Evolutionary conservation across 2,329 filamentous ascomycete genomes (phyloP).

Genomic region (Aureobasidium sp.): DNA sequence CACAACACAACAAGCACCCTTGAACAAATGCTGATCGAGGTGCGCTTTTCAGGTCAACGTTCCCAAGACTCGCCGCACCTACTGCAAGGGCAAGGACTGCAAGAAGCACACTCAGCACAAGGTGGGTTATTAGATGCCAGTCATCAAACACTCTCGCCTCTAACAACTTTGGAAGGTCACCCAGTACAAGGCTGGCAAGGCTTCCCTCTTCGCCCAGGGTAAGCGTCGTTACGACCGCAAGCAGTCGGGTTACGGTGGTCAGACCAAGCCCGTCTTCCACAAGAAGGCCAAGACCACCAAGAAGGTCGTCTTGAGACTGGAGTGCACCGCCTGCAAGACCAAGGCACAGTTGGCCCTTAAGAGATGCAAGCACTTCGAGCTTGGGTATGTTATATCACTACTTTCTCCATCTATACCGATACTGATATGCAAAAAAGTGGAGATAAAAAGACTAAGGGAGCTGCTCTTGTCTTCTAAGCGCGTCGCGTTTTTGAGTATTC

Average conservation of each 20-base stretch:
- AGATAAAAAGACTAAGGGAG: constrained; percentile 99
- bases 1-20: not conserved
- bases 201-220: constrained; percentile 93
- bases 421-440: constrained; percentile 58
- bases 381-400: constrained; percentile 64
- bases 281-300: constrained; percentile 99
- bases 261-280: constrained; percentile 99
- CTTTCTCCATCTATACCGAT: constrained; percentile 28
- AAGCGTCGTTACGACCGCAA: constrained; percentile 99
- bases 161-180: constrained; percentile 48
- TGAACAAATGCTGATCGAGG: constrained; percentile 11
- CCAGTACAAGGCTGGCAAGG: constrained; percentile 97
- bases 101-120: constrained; percentile 71
- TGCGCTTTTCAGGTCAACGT: constrained; percentile 71
- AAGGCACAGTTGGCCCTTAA: constrained; percentile 97
- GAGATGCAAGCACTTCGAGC: constrained; percentile 99
- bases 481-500: constrained; percentile 33
- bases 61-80: constrained; percentile 95
- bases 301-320: constrained; percentile 98
- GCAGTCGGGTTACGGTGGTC: constrained; percentile 99
- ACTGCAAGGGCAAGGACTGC: constrained; percentile 96
- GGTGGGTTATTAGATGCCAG: constrained; percentile 21
- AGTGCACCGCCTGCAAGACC: constrained; percentile 96
- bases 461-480: constrained; percentile 97
- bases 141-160: too few species aligned